phyloP scores from a whole-genome alignment of 179 eudicot genomes.

The Amaranthus tricolor region DNA sequence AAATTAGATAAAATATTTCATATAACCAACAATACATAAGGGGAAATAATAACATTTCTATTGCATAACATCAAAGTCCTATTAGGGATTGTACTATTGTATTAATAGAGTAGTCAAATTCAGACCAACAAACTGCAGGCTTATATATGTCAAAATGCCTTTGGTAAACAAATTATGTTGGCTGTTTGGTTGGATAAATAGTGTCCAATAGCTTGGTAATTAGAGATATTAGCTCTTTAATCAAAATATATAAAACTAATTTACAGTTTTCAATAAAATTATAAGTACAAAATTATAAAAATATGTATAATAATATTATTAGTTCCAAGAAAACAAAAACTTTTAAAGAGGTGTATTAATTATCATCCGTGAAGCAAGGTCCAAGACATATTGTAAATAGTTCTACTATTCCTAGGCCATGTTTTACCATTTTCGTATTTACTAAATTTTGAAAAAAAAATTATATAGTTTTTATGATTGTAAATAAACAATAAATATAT shows the following conservation, averaged over 20 bases:
- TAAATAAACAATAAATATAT: no score
- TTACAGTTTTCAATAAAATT: constrained; percentile 12
- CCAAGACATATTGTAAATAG: constrained; percentile 14
- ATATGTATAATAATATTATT: background rate
- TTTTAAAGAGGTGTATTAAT: constrained; percentile 8
- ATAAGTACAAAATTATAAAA: background rate
- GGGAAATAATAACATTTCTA: no score
- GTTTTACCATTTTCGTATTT: constrained; percentile 9
- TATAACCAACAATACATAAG: no score
- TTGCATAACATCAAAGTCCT: background rate
- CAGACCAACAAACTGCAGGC: constrained; percentile 38
- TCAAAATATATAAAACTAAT: constrained; percentile 3
- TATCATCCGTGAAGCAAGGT: constrained; percentile 23
- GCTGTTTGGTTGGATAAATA: constrained; percentile 9
- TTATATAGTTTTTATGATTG: no score
- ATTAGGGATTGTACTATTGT: constrained; percentile 4
- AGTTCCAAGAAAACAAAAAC: background rate
- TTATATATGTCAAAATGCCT: constrained; percentile 25
- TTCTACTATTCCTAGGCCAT: constrained; percentile 19
- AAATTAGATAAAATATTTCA: no score
- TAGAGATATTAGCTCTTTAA: constrained; percentile 8
- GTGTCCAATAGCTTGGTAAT: constrained; percentile 15
- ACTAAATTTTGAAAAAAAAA: background rate
- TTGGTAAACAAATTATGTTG: constrained; percentile 15
- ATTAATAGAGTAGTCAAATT: no score